Evolutionary conservation across 2,329 filamentous ascomycete genomes (phyloP), one percentile per base, ranked within the genome.

Genomic region (Colletotrichum sidae): DNA sequence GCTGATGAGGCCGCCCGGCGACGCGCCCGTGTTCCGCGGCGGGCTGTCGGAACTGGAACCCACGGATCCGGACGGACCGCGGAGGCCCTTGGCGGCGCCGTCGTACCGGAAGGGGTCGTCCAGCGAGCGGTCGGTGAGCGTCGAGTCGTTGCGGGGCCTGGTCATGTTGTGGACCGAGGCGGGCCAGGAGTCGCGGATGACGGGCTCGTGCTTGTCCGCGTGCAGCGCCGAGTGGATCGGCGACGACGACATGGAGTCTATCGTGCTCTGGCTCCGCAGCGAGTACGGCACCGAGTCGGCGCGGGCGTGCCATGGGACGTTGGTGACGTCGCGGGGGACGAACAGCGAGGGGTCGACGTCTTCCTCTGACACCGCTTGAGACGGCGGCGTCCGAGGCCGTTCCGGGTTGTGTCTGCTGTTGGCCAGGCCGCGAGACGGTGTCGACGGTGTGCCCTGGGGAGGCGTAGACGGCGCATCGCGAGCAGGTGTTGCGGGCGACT

Each of bases 1-100:
- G 55, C 77, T 74, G 70, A 81, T 81, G 17, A 81, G 69, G 12
- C 70, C 73, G 9, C 71, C 72, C 2, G 73, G 69, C 2, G 72
- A 72, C 2, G 68, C 33, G 3, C 65, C 65, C 1, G 63, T 41
- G 8, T 47, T 61, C 41, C 55, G 55, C 6, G 34, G 44, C 12
- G 55, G 53, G 49, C 57, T 58, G 49, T 53, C 39, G 38, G 49
- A 55, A 51, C 53, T 25, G n/a, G 58, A 57, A 34, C 55, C 45
- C 6, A 61, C 38, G 13, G 59, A 62, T 11, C 49, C 49, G 3
- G 57, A 37, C 9, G 55, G 42, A 9, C 35, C 49, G 13, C 54
- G 55, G 44, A 61, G 35, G 13, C 63, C 44, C 57, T 69, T 67
- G 6, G 42, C n/a, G 10, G 49, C 49, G 2, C 55, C 54, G 7